phyloP scores from a whole-genome alignment of 257 asterid genomes.

The Scutellaria minor region DNA sequence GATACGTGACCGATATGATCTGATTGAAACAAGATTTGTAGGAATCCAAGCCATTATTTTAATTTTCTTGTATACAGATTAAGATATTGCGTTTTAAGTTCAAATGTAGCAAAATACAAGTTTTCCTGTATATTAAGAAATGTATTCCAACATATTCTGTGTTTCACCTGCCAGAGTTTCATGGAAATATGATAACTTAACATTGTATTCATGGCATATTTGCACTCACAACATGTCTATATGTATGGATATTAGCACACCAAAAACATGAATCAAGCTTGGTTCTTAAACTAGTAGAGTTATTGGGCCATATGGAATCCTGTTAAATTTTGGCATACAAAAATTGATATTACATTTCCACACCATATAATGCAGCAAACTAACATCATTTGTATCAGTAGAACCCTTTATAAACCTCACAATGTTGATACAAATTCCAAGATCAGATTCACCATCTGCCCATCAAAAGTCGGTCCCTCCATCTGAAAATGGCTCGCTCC shows the following conservation, averaged over 20 bases:
- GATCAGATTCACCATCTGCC: constrained; percentile 65
- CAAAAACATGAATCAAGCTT: too few species aligned
- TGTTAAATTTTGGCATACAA: neutral
- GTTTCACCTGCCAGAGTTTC: neutral
- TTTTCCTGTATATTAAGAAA: constrained; percentile 28
- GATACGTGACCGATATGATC: constrained; percentile 24
- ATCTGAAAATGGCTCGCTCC: constrained; percentile 84
- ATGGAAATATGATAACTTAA: neutral
- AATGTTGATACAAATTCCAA: constrained; percentile 49
- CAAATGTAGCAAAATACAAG: neutral
- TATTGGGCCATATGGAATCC: too few species aligned
- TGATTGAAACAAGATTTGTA: constrained; percentile 26
- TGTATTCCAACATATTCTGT: neutral
- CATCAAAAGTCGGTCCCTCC: constrained; percentile 85
- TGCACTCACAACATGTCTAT: neutral
- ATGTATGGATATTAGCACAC: too few species aligned
- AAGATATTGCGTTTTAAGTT: constrained; percentile 23
- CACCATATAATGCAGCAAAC: neutral
- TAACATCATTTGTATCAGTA: constrained; percentile 2
- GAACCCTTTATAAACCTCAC: constrained; percentile 26
- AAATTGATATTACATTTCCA: constrained; percentile 6
- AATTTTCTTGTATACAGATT: constrained; percentile 21
- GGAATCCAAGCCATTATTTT: constrained; percentile 20
- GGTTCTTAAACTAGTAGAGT: neutral
- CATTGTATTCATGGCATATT: too few species aligned